These are phyloP conservation scores for Quercus tomentella DNA, from an alignment of 331 rosid species.

Conservation along the genomic window DNA sequence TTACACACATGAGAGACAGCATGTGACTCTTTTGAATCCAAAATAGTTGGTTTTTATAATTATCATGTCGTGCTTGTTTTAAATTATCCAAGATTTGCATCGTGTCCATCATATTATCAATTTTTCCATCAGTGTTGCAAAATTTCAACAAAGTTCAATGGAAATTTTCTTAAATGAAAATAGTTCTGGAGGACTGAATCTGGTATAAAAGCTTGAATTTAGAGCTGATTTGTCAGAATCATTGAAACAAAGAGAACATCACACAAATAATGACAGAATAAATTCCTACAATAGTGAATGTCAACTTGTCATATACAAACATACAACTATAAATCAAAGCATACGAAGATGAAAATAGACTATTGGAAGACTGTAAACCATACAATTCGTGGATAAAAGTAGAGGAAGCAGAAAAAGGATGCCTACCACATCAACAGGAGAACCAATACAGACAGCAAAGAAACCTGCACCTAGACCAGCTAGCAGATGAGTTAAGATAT, in stretches of 20 bases:
- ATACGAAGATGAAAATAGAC: not conserved
- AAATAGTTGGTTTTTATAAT: not conserved
- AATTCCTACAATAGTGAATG: not conserved
- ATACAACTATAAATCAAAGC: not conserved
- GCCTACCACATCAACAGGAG: slow-evolving; percentile 98
- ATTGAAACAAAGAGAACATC: not conserved
- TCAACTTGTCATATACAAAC: not conserved
- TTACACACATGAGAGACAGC: not conserved
- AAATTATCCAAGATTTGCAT: not conserved
- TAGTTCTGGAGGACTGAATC: not conserved
- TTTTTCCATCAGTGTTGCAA: not conserved
- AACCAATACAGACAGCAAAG: slow-evolving; percentile 90
- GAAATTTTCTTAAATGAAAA: not conserved
- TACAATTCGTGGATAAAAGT: not conserved
- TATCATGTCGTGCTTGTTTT: not conserved
- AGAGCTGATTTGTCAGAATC: not conserved
- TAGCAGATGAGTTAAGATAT: slow-evolving; percentile 77
- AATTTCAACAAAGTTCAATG: not conserved
- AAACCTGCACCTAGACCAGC: slow-evolving; percentile 98
- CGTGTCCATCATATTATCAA: not conserved
- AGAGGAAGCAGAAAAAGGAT: not conserved
- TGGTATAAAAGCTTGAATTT: not conserved
- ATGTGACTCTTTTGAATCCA: not conserved
- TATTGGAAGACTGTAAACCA: not conserved
- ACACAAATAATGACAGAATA: not conserved